phyloP scores from a whole-genome alignment of 2,329 filamentous ascomycete species.

The Dactylonectria estremocensis region DNA sequence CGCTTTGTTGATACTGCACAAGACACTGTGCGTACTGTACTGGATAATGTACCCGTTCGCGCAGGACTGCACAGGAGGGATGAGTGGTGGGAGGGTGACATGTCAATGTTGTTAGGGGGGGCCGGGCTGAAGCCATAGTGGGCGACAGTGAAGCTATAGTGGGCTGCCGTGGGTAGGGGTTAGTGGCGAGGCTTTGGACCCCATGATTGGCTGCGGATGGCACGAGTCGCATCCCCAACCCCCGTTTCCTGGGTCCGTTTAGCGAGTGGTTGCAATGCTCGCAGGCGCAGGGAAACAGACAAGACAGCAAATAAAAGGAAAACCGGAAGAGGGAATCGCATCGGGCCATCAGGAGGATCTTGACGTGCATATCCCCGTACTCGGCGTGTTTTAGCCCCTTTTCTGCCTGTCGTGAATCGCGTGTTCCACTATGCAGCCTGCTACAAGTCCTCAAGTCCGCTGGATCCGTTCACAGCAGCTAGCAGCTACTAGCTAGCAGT shows the following conservation, averaged over 20 bases:
- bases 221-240: conserved; percentile 19
- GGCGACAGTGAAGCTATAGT: neutral
- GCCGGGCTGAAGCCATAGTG: neutral
- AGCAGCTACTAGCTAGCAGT: neutral
- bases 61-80: too few relatives aligned
- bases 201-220: conserved; percentile 22
- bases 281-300: neutral
- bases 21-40: neutral
- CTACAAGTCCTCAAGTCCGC: conserved; percentile 1
- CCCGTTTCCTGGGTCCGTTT: conserved; percentile 9
- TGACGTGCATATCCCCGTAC: conserved; percentile 6
- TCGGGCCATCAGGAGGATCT: neutral
- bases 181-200: neutral
- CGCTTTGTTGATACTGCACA: neutral
- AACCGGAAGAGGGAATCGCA: neutral
- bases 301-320: conserved; percentile 1
- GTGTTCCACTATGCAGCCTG: conserved; percentile 7
- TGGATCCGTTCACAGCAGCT: neutral
- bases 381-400: conserved; percentile 6
- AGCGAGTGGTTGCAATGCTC: conserved; percentile 12
- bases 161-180: conserved; percentile 14
- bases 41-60: too few relatives aligned
- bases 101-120: neutral
- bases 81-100: neutral
- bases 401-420: conserved; percentile 1